Conservation (phyloP, 805 yeast species). For the Spathaspora sp. region DNA sequence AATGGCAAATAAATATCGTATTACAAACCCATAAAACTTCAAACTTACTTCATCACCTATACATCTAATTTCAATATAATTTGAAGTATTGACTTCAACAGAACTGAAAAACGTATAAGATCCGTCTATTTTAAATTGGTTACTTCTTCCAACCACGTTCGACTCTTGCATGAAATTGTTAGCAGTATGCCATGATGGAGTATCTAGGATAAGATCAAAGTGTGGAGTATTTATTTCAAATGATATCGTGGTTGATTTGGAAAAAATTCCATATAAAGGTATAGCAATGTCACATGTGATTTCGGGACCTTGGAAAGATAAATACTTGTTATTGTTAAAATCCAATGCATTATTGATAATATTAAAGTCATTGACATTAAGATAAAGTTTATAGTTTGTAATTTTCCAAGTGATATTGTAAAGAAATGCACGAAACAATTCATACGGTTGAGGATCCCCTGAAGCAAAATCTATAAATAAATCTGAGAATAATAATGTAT, state of each 20-base stretch:
- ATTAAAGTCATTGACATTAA: conserved; percentile 84
- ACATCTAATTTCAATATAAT: conserved; percentile 63
- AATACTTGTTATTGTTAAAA: conserved; percentile 70
- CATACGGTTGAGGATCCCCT: conserved; percentile 70
- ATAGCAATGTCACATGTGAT: conserved; percentile 45
- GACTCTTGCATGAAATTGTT: conserved; percentile 60
- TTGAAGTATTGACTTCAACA: conserved; percentile 64
- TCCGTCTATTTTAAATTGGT: conserved; percentile 59
- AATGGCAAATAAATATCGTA: conserved; percentile 69
- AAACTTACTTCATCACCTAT: conserved; percentile 64
- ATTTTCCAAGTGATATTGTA: conserved; percentile 63
- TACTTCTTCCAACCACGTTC: conserved; percentile 64
- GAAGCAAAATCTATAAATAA: conserved; percentile 70
- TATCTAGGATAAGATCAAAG: conserved; percentile 60
- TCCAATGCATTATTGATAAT: conserved; percentile 88
- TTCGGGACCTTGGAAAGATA: conserved; percentile 66
- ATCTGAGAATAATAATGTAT: conserved; percentile 69
- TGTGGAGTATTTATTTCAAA: conserved; percentile 53
- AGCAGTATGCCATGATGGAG: conserved; percentile 92
- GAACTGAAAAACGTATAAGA: conserved; percentile 58
- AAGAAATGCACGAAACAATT: conserved; percentile 67
- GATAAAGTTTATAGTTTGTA: conserved; percentile 51
- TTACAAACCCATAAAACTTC: conserved; percentile 73
- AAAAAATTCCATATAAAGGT: conserved; percentile 56
- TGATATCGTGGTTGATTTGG: conserved; percentile 48